Evolutionary conservation across 768 basidiomycete genomes (phyloP).

Genomic region (Termitomyces sp.): DNA sequence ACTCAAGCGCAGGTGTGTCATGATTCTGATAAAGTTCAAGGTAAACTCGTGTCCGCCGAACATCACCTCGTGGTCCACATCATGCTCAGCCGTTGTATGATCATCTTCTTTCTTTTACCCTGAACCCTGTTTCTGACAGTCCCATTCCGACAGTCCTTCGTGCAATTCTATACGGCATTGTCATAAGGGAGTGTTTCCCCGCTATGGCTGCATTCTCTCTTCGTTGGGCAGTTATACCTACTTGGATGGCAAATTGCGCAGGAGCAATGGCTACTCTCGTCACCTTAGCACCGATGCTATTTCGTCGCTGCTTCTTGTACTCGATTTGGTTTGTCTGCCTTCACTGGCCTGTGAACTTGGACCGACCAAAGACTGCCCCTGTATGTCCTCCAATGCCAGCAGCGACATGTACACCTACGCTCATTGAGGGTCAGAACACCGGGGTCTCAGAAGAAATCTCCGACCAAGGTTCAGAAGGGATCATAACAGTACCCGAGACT

Average conservation of each 20-base stretch:
- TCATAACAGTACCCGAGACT: neutral
- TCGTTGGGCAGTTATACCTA: neutral
- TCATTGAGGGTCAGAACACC: neutral
- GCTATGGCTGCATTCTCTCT: neutral
- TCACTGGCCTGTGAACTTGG: neutral
- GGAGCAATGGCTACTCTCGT: neutral
- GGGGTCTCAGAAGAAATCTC: neutral
- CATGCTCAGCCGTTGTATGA: neutral
- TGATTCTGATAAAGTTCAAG: neutral
- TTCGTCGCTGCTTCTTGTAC: constrained; percentile 1
- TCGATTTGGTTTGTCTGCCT: neutral
- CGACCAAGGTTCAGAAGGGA: neutral
- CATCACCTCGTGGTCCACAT: constrained; percentile 1
- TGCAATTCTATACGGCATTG: neutral
- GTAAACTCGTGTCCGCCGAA: neutral
- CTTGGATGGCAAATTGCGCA: constrained; percentile 1
- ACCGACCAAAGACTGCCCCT: too few species aligned
- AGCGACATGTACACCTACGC: neutral
- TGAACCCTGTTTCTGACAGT: neutral
- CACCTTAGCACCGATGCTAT: neutral
- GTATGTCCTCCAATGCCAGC: neutral
- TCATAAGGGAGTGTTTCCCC: constrained; percentile 1
- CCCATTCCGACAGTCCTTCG: neutral
- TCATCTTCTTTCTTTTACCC: neutral
- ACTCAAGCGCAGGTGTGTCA: neutral